Percentiles rank a stretch among this genome's conserved stretches.
These are phyloP conservation scores for Phialocephala subalpina DNA, from an alignment of 2,329 filamentous ascomycete species.

Conservation along the genomic window DNA sequence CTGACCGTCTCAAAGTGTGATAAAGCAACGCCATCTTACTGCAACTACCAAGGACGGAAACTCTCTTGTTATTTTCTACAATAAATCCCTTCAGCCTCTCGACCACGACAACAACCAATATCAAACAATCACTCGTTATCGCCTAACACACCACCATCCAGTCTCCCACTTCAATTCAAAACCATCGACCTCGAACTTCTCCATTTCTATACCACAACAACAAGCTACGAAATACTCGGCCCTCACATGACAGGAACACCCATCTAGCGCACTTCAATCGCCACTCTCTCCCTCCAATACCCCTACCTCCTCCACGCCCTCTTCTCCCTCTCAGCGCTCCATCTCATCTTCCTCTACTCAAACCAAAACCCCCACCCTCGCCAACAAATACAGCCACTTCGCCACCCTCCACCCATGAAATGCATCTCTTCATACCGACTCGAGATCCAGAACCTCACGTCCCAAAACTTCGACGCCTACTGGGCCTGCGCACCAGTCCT, in stretches of 20 bases:
- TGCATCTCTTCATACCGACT: constrained; percentile 39
- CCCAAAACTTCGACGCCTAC: constrained; percentile 40
- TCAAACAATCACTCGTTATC: too few relatives aligned
- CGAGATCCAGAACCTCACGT: constrained; percentile 53
- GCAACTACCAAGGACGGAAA: constrained; percentile 25
- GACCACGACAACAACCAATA: background rate
- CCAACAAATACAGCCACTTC: constrained; percentile 35
- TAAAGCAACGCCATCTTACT: constrained; percentile 29
- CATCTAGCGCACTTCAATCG: constrained; percentile 19
- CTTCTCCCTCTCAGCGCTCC: constrained; percentile 44
- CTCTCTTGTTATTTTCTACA: constrained; percentile 27
- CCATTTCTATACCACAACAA: constrained; percentile 29
- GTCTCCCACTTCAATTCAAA: constrained; percentile 13
- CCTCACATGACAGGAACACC: constrained; percentile 20
- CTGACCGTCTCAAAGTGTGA: constrained; percentile 26
- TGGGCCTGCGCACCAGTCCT: constrained; percentile 40
- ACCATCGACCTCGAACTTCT: constrained; percentile 27
- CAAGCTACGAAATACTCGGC: constrained; percentile 23
- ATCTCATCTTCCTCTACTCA: constrained; percentile 38
- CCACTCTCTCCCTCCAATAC: constrained; percentile 22
- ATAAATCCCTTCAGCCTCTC: constrained; percentile 15
- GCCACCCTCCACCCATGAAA: constrained; percentile 41
- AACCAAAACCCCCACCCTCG: constrained; percentile 20
- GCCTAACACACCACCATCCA: background rate
- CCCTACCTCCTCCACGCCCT: constrained; percentile 40